Base-by-base conservation (phyloP, 306 rosid genomes). In the Ammopiptanthus mongolicus region DNA sequence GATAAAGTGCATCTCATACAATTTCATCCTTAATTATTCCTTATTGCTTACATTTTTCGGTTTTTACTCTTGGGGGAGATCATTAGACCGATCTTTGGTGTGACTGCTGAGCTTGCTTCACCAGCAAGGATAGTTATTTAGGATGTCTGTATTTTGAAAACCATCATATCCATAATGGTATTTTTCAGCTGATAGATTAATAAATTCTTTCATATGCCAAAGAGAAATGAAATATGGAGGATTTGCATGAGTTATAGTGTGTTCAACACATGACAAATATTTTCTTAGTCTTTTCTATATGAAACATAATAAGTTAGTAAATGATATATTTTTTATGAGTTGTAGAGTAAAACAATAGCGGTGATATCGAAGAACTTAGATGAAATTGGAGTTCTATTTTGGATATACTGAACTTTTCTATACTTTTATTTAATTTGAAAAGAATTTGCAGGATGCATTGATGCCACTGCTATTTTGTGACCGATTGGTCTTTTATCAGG, bases 311-410 rank as follows among this genome's bases (percentile, higher is more conserved):
- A 19, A 53, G 8, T 14, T 21, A 33, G 75, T 34, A 36, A 18
- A 34, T 50, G 52, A 18, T 60, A 48, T 78, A 57, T 73, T 53
- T 65, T 69, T 61, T n/a, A n/a, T n/a, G n/a, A n/a, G n/a, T n/a
- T n/a, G n/a, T n/a, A n/a, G n/a, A n/a, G n/a, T n/a, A n/a, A n/a
- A n/a, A n/a, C n/a, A n/a, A n/a, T n/a, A n/a, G n/a, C n/a, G n/a
- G n/a, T n/a, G n/a, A n/a, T n/a, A n/a, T n/a, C n/a, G n/a, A n/a
- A n/a, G n/a, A n/a, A n/a, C n/a, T n/a, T n/a, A n/a, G n/a, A n/a
- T n/a, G n/a, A n/a, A n/a, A n/a, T n/a, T n/a, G n/a, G n/a, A n/a
- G n/a, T n/a, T n/a, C n/a, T n/a, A n/a, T n/a, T n/a, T n/a, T n/a
- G n/a, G n/a, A n/a, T n/a, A n/a, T n/a, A n/a, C n/a, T n/a, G n/a